Base-by-base conservation (phyloP, 441 rosid species). In the Pelargonium cotyledonis region DNA sequence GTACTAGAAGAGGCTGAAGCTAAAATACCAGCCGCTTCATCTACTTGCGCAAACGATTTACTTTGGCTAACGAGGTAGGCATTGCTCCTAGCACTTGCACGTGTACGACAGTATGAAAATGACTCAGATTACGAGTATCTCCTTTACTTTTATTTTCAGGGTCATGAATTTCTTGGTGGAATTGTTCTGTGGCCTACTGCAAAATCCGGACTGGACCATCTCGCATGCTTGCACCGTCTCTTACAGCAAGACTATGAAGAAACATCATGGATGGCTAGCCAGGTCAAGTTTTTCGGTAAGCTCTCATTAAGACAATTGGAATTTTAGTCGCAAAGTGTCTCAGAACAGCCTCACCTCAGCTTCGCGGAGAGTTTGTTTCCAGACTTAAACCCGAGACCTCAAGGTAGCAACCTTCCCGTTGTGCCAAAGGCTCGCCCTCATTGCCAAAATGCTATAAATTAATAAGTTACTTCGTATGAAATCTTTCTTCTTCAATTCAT, bases 141-240 rank as follows among this genome's bases (percentile, higher is more conserved):
- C 18, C 9, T 0, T 61, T 23, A 21, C 65, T 61, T 21, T 2
- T 29, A 7, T 61, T 61, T 61, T 60, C 82, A 94, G 99, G 73
- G 99, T 96, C 12, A 91, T 89, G 97, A 97, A 94, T 85, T 93
- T 88, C 84, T 77, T 91, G 61, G 85, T 86, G 73, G 91, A 88
- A 79, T 80, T 93, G 74, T 93, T 93, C 76, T 86, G 89, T 70
- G 84, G 89, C 81, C 82, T 93, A 74, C 76, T 88, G 79, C 70
- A 77, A 70, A 92, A 90, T 82, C 82, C 84, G 68, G 93, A 93
- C 31, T 91, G 96, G 97, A 75, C 90, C 44, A 94, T 94, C 96
- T 53, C 95, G 29, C 96, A 89, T 80, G 90, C 87, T 68, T 89
- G 97, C 74, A 78, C 82, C 4, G 89, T 88, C 66, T 79, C 97